Conservation (phyloP, 176 grass and related monocot genomes). For the Pontederia paniculata region DNA sequence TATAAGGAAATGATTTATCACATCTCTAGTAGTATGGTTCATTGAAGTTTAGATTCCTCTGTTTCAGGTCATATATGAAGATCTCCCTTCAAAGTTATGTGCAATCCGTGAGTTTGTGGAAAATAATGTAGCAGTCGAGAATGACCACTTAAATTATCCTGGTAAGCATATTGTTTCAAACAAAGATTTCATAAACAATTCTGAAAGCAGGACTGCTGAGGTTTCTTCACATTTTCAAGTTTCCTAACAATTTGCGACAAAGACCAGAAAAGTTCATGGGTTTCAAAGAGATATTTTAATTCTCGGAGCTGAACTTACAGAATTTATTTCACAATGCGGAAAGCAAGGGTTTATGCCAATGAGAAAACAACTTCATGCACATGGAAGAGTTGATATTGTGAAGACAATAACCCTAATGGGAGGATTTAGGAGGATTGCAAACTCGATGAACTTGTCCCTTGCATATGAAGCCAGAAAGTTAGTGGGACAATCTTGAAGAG, state of each 20-base stretch:
- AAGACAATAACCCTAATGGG: constrained; percentile 96
- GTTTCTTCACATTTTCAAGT: constrained; percentile 23
- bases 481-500: constrained; percentile 96
- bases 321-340: constrained; percentile 62
- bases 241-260: constrained; percentile 27
- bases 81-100: constrained; percentile 92
- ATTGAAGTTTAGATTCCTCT: no score
- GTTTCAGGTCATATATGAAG: constrained; percentile 92
- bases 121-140: constrained; percentile 30
- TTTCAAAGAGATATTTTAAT: constrained; percentile 74
- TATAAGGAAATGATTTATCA: no score
- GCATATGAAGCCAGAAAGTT: constrained; percentile 86
- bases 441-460: constrained; percentile 68
- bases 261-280: constrained; percentile 68
- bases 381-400: constrained; percentile 89
- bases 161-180: constrained; percentile 9
- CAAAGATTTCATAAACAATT: constrained; percentile 11
- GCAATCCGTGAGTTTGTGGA: constrained; percentile 90
- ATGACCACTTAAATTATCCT: constrained; percentile 16
- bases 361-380: constrained; percentile 71
- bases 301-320: constrained; percentile 55
- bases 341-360: constrained; percentile 89
- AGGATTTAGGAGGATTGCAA: constrained; percentile 77
- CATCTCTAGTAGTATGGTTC: no score
- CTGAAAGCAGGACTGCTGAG: constrained; percentile 23